These are phyloP conservation scores for Phyllosticta citriasiana DNA, from an alignment of 2,329 filamentous ascomycete genomes.

Conservation along the genomic window DNA sequence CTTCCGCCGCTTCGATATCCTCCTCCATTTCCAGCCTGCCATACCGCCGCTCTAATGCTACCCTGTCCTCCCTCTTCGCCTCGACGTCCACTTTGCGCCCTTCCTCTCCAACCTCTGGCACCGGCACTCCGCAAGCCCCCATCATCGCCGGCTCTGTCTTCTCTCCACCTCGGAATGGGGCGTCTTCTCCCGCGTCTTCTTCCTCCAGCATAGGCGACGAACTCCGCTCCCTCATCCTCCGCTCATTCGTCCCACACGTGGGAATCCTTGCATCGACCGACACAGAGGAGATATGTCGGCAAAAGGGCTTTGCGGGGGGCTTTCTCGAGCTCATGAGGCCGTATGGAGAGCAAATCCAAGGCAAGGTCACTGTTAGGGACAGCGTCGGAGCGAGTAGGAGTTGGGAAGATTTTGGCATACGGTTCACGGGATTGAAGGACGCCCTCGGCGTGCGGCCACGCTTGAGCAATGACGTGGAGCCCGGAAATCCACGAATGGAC, in stretches of 20 bases:
- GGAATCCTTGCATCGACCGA: conserved; percentile 80
- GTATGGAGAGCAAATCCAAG: conserved; percentile 79
- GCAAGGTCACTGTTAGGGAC: conserved; percentile 83
- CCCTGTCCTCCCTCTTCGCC: conserved; percentile 43
- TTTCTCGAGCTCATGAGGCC: conserved; percentile 79
- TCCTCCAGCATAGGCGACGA: conserved; percentile 39
- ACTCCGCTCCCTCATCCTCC: conserved; percentile 58
- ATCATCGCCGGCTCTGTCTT: conserved; percentile 32
- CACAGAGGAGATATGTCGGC: conserved; percentile 65
- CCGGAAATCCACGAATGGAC: conserved; percentile 16
- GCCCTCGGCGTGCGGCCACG: conserved; percentile 32
- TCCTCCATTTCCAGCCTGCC: conserved; percentile 46
- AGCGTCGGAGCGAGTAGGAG: conserved; percentile 73
- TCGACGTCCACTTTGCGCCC: conserved; percentile 37
- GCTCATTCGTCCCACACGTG: conserved; percentile 81
- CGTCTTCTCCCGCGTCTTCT: conserved; percentile 25
- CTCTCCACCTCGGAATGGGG: conserved; percentile 31
- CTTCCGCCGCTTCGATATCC: conserved; percentile 40
- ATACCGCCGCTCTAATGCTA: conserved; percentile 43
- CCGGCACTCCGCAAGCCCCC: conserved; percentile 32
- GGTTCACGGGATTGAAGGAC: conserved; percentile 65
- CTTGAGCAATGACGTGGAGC: conserved; percentile 28
- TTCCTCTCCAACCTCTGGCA: conserved; percentile 31
- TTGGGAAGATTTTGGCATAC: conserved; percentile 83
- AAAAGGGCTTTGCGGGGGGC: conserved; percentile 76